Evolutionary conservation across 2,329 filamentous ascomycete species (phyloP), one percentile per base, ranked within the genome.

Genomic region (Trichoderma aggressivum): DNA sequence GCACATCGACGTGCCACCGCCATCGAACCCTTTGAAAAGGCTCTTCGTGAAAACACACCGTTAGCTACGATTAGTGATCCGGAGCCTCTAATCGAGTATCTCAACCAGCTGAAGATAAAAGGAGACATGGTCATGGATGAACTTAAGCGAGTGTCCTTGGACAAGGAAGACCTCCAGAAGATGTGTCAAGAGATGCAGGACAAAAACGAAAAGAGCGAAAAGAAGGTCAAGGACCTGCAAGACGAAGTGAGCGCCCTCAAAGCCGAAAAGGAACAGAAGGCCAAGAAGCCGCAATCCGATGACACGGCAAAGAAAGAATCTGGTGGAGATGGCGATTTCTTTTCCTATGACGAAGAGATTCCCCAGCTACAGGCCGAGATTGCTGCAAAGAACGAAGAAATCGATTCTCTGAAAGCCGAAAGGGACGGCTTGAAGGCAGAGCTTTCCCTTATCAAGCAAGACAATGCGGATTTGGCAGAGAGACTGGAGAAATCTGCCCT

Each of bases 81-180:
- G 0, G 88, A 89, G 67, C 91, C 94, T 2, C 85, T 99, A 39
- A 88, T 94, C 7, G 95, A 98, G 81, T 99, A 98, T 77, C 86
- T 99, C 32, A 94, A 91, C 75, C 94, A 98, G 80, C 82, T 97
- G 53, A 95, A 91, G 73, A 81, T 94, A 67, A 95, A 97, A 78
- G 91, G 91, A 55, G 93, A 97, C 76, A 97, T 99, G 92, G 90
- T 97, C 3, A 91, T 97, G 88, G 92, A 97, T 59, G 96, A 99
- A 81, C 85, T 98, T 70, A 98, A 97, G 82, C 87, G 94, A 14
- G 90, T 98, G 0, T 92, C 94, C 0, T 87, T 88, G 4, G 94
- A 98, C 78, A 91, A 92, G 72, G 93, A 97, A 72, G 88, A 90
- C 18, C 85, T 92, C 72, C 95, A 94, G 80, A 92, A 91, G 81